Percentiles rank a stretch among this genome's conserved stretches.
Conservation (phyloP, 2,329 filamentous ascomycete species). For the Aspergillus sp. region DNA sequence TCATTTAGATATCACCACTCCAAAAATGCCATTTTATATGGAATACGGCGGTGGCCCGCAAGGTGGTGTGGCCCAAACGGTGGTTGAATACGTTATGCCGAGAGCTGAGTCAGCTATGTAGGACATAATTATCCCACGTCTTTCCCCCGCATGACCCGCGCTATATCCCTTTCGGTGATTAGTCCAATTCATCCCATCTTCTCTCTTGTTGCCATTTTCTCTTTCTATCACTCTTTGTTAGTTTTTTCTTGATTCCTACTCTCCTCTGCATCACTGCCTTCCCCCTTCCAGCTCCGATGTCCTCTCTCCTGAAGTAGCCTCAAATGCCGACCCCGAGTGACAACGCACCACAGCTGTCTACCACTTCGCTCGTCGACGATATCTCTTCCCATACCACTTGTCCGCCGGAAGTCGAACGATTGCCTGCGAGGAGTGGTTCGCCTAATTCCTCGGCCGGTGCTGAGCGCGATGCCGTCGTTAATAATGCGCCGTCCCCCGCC, state of each 20-base stretch:
- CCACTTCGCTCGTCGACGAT: slow-evolving; percentile 38
- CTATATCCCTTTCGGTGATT: background rate
- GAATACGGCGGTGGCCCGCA: no score
- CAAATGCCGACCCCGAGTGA: slow-evolving; percentile 46
- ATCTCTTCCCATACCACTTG: slow-evolving; percentile 42
- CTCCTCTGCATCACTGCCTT: background rate
- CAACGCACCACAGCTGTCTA: slow-evolving; percentile 37
- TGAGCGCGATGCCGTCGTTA: slow-evolving; percentile 21
- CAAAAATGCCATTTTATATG: no score
- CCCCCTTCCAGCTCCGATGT: slow-evolving; percentile 25
- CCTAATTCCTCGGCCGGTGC: slow-evolving; percentile 18
- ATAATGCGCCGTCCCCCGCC: slow-evolving; percentile 20
- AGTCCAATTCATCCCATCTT: background rate
- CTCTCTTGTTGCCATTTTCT: background rate
- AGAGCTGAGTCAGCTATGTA: no score
- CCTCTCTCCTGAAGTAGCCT: slow-evolving; percentile 25
- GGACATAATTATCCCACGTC: no score
- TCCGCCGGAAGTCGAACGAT: slow-evolving; percentile 41
- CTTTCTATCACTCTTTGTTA: background rate
- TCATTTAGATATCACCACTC: no score
- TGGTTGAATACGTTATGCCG: no score
- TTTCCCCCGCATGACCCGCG: slow-evolving; percentile 1
- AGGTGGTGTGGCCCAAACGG: no score
- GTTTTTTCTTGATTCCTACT: background rate
- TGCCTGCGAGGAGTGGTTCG: slow-evolving; percentile 26